Evolutionary conservation across 1,284 basidiomycete genomes (phyloP).

Genomic region (Ustilago cynodontis): DNA sequence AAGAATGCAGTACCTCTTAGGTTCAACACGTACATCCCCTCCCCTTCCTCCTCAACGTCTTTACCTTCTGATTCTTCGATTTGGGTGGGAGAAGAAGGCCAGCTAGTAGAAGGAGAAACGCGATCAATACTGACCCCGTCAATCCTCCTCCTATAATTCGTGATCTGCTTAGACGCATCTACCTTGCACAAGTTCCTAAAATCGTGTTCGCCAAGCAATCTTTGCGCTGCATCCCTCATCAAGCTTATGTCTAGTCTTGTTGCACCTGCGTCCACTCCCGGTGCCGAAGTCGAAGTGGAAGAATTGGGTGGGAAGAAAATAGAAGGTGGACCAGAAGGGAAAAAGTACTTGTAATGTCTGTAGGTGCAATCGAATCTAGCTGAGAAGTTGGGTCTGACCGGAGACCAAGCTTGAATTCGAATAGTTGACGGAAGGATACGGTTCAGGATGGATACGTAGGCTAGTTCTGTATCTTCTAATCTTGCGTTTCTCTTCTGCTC

Average conservation of each 20-base stretch:
- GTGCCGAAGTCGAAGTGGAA: background rate
- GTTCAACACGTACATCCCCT: constrained; percentile 79
- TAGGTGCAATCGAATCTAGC: constrained; percentile 87
- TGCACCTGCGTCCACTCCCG: constrained; percentile 11
- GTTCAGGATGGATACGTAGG: constrained; percentile 86
- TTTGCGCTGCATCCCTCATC: constrained; percentile 82
- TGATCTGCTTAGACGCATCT: constrained; percentile 93
- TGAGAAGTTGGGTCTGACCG: constrained; percentile 83
- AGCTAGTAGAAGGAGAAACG: constrained; percentile 47
- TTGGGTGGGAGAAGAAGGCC: constrained; percentile 21
- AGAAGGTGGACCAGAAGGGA: constrained; percentile 57
- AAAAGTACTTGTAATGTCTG: constrained; percentile 99
- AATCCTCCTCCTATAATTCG: constrained; percentile 79
- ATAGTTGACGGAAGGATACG: constrained; percentile 89
- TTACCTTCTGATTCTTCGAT: background rate
- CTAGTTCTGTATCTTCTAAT: constrained; percentile 74
- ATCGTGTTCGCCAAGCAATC: constrained; percentile 90
- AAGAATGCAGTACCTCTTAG: constrained; percentile 90
- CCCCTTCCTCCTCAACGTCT: constrained; percentile 46
- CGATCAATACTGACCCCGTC: constrained; percentile 76
- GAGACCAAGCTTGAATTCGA: constrained; percentile 94
- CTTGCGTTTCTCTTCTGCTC: constrained; percentile 41
- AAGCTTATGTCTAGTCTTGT: constrained; percentile 68
- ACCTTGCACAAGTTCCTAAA: constrained; percentile 95
- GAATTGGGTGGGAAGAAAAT: constrained; percentile 33